Base-by-base conservation (phyloP, 768 basidiomycete genomes). In the Suillus clintonianus region DNA sequence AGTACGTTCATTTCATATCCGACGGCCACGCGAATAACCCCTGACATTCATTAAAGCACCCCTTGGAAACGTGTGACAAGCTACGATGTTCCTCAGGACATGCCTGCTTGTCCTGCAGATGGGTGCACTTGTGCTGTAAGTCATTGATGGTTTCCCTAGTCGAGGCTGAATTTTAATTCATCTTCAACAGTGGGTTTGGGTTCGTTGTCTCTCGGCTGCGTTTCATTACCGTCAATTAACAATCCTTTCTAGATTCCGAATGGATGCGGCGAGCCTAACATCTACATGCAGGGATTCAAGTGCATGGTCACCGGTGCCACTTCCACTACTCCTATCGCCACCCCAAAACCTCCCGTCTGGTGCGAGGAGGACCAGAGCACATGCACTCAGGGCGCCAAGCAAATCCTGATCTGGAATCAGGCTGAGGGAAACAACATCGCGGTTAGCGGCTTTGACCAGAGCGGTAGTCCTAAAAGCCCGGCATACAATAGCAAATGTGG, bases 351-450 rank as follows among this genome's bases (percentile, higher is more conserved):
- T 13, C 77, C 84, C 2, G 78, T 81, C 4, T 86, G 84, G 84
- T 86, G 85, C 67, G 80, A 86, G 67, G 79, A 77, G 47, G 74
- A 85, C 61, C 71, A 74, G 5, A 68, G 67, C 10, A 74, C 68
- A 27, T 86, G 85, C 65, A 74, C 74, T 24, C 74, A 79, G 65
- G 85, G 84, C 48, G 76, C 85, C 3, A 85, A 85, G 66, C 84
- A 86, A 76, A 82, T 85, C 81, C 66, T 86, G 43, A 82, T 80
- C 70, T 86, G 83, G 84, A 78, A 86, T 66, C 84, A 85, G 68
- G 54, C 60, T 0, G 76, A 78, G 4, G 81, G 83, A 3, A 80
- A 85, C 70, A 86, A 85, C 64, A 80, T 85, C 67, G 57, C 72
- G 11, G 81, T 84, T 1, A 68, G 68, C 7, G 84, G 84, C 0